Percentiles rank a stretch among this genome's conserved stretches.
Evolutionary conservation across 192 early-diverging fungal species (phyloP).

Genomic region (Lobulomyces angularis): DNA sequence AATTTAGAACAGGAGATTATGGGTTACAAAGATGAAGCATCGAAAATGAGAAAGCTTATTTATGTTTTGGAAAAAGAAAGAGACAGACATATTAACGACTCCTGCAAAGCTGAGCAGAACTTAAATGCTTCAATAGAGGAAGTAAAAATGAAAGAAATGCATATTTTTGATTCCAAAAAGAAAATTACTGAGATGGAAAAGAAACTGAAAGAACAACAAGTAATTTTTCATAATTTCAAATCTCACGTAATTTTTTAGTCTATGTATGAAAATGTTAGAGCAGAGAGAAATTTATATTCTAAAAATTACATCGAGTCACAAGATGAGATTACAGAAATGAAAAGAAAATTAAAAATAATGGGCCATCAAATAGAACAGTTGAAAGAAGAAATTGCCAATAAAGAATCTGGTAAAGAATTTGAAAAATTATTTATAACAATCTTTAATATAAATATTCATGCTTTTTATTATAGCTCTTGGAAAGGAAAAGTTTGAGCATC

Average conservation of each 20-base stretch:
- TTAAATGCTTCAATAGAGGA: slow-evolving; percentile 33
- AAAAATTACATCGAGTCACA: slow-evolving; percentile 47
- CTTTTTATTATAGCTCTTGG: slow-evolving; percentile 25
- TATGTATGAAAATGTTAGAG: slow-evolving; percentile 45
- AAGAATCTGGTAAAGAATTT: slow-evolving; percentile 30
- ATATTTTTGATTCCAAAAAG: slow-evolving; percentile 44
- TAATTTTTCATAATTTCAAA: slow-evolving; percentile 4
- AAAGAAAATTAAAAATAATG: slow-evolving; percentile 51
- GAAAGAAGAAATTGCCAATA: slow-evolving; percentile 46
- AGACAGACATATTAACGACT: slow-evolving; percentile 37
- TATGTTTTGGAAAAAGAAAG: slow-evolving; percentile 46
- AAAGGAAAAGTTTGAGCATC: slow-evolving; percentile 45
- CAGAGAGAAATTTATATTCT: slow-evolving; percentile 46
- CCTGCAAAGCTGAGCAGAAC: slow-evolving; percentile 12
- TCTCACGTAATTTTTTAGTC: slow-evolving; percentile 8
- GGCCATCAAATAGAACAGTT: slow-evolving; percentile 49
- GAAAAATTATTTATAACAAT: background rate
- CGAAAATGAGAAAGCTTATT: slow-evolving; percentile 53
- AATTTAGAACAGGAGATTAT: slow-evolving; percentile 49
- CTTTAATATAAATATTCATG: slow-evolving; percentile 6
- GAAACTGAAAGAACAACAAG: slow-evolving; percentile 48
- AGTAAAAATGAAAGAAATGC: slow-evolving; percentile 46
- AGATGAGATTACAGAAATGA: slow-evolving; percentile 51
- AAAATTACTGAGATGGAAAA: slow-evolving; percentile 43
- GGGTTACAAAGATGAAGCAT: slow-evolving; percentile 45